Conservation (phyloP, 2,329 filamentous ascomycete species). For the Pestalotiopsis sp. region DNA sequence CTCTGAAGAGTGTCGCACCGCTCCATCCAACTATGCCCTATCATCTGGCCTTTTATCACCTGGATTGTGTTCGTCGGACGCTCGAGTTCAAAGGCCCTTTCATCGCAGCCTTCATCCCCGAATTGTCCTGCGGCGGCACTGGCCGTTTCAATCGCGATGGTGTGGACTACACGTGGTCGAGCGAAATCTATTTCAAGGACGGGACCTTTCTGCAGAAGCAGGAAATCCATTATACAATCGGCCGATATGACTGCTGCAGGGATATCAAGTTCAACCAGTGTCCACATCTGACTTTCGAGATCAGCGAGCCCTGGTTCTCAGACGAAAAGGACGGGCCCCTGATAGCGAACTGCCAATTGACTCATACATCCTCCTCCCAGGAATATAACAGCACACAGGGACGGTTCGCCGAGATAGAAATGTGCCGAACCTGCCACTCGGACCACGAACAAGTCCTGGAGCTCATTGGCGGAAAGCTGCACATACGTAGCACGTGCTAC, state of each 20-base stretch:
- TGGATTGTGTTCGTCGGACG: conserved; percentile 10
- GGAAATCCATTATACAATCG: background rate
- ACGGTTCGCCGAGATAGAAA: background rate
- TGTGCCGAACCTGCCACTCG: background rate
- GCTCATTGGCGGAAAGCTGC: background rate
- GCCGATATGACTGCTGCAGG: background rate
- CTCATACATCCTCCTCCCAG: background rate
- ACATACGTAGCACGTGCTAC: conserved; percentile 1
- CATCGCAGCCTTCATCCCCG: conserved; percentile 1
- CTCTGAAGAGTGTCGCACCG: conserved; percentile 1
- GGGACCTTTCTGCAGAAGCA: conserved; percentile 3
- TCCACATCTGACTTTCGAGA: background rate
- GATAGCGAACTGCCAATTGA: background rate
- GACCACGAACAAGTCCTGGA: background rate
- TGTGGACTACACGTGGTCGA: background rate
- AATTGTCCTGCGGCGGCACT: conserved; percentile 1
- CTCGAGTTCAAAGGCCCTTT: background rate
- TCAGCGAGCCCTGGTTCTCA: background rate
- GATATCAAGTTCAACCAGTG: background rate
- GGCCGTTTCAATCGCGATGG: background rate
- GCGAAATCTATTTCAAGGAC: conserved; percentile 1
- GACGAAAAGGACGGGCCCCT: background rate
- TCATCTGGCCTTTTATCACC: conserved; percentile 14
- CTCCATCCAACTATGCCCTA: conserved; percentile 13
- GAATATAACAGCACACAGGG: background rate